Conservation (phyloP, 805 yeast genomes). For the Myxozyma kluyveri region DNA sequence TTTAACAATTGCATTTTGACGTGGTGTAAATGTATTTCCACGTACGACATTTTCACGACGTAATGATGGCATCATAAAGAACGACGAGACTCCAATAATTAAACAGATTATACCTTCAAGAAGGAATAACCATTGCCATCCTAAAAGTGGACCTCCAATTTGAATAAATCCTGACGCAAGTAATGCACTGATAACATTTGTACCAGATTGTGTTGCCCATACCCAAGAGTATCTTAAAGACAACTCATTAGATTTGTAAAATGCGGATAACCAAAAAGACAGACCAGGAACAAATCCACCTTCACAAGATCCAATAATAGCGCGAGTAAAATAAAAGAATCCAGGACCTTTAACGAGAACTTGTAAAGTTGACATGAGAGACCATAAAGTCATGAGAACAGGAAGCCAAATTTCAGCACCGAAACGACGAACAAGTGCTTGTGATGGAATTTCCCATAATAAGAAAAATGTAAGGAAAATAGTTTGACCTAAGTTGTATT, state of each 20-base stretch:
- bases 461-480: slow-evolving; percentile 53
- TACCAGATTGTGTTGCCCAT: slow-evolving; percentile 54
- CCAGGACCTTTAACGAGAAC: slow-evolving; percentile 41
- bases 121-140: slow-evolving; percentile 68
- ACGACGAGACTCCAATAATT: slow-evolving; percentile 49
- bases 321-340: slow-evolving; percentile 47
- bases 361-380: slow-evolving; percentile 54
- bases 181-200: slow-evolving; percentile 48
- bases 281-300: slow-evolving; percentile 71
- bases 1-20: slow-evolving; percentile 57
- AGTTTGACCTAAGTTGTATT: slow-evolving; percentile 59
- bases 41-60: slow-evolving; percentile 11
- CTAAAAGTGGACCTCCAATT: slow-evolving; percentile 41
- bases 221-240: slow-evolving; percentile 58
- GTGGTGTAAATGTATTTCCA: slow-evolving; percentile 42
- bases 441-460: slow-evolving; percentile 44
- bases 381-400: slow-evolving; percentile 51
- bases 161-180: slow-evolving; percentile 55
- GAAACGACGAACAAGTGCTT: slow-evolving; percentile 51
- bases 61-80: slow-evolving; percentile 35
- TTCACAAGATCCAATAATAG: slow-evolving; percentile 55
- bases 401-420: slow-evolving; percentile 67
- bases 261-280: slow-evolving; percentile 62
- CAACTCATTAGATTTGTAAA: slow-evolving; percentile 58
- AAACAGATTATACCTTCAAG: slow-evolving; percentile 57